Percentiles rank a stretch among this genome's conserved stretches.
phyloP scores from a whole-genome alignment of 371 early-diverging fungal genomes.

The Mucor saturninus region DNA sequence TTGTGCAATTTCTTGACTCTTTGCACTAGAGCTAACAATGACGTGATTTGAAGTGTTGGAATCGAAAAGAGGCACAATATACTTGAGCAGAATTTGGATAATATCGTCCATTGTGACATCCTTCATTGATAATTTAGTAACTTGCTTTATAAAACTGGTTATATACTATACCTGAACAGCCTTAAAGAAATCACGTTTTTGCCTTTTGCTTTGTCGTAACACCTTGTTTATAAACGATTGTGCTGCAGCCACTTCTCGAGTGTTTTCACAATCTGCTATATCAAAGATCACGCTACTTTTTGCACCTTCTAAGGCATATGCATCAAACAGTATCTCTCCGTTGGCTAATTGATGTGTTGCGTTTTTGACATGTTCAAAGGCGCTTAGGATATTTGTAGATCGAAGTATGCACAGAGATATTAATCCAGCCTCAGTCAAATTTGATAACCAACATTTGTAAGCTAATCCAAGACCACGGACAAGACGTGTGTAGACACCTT shows the following conservation, averaged over 20 bases:
- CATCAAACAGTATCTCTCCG: constrained; percentile 38
- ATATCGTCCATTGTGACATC: constrained; percentile 43
- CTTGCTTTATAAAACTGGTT: too few relatives aligned
- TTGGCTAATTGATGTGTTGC: constrained; percentile 45
- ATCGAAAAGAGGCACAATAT: constrained; percentile 47
- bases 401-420: constrained; percentile 51
- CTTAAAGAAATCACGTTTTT: constrained; percentile 46
- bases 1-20: constrained; percentile 37
- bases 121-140: constrained; percentile 4
- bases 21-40: constrained; percentile 46
- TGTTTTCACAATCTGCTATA: constrained; percentile 54
- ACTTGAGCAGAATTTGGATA: constrained; percentile 21
- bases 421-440: constrained; percentile 48
- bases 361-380: constrained; percentile 46
- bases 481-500: constrained; percentile 59
- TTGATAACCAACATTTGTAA: constrained; percentile 48
- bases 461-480: constrained; percentile 64
- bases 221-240: constrained; percentile 56
- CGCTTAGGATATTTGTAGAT: constrained; percentile 54
- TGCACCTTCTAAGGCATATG: constrained; percentile 55
- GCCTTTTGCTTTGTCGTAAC: constrained; percentile 44
- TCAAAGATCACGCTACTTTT: constrained; percentile 60
- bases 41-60: constrained; percentile 48
- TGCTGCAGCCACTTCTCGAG: constrained; percentile 46
- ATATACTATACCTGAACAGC: constrained; percentile 20